A percentile compares a stretch with the other conserved stretches of the same genome.
Conservation (phyloP, 2,329 filamentous ascomycete genomes). For the Epichloe gansuensis region DNA sequence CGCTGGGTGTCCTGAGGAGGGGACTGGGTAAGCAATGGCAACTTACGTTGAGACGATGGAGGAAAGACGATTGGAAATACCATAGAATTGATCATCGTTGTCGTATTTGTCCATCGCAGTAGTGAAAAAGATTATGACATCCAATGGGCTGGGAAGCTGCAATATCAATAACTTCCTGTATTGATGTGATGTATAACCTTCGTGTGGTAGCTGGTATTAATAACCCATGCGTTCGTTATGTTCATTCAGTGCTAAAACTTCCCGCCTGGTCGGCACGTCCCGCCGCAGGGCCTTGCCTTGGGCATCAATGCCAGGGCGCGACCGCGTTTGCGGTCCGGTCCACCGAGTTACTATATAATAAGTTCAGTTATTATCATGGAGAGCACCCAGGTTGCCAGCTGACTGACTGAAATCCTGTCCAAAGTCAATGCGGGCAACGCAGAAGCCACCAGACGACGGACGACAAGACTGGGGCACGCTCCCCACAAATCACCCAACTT, state of each 20-base stretch:
- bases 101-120: neutral
- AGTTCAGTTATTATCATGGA: too few species aligned
- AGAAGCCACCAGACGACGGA: too few species aligned
- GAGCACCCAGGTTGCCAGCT: too few species aligned
- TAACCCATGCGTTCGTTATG: neutral
- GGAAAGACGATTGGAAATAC: neutral
- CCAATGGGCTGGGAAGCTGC: too few species aligned
- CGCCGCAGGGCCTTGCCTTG: neutral
- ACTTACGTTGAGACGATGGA: neutral
- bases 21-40: neutral
- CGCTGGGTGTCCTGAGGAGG: slow-evolving; percentile 39
- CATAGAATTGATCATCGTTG: neutral
- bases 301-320: neutral
- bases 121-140: too few species aligned
- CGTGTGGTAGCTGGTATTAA: too few species aligned
- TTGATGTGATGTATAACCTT: too few species aligned
- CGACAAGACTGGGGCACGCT: too few species aligned
- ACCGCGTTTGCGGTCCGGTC: neutral
- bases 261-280: neutral
- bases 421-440: too few species aligned
- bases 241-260: neutral
- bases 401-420: too few species aligned
- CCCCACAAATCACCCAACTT: too few species aligned
- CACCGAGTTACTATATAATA: neutral
- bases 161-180: too few species aligned